These are phyloP conservation scores for Imleria badia DNA, from an alignment of 768 basidiomycete species.

Conservation along the genomic window DNA sequence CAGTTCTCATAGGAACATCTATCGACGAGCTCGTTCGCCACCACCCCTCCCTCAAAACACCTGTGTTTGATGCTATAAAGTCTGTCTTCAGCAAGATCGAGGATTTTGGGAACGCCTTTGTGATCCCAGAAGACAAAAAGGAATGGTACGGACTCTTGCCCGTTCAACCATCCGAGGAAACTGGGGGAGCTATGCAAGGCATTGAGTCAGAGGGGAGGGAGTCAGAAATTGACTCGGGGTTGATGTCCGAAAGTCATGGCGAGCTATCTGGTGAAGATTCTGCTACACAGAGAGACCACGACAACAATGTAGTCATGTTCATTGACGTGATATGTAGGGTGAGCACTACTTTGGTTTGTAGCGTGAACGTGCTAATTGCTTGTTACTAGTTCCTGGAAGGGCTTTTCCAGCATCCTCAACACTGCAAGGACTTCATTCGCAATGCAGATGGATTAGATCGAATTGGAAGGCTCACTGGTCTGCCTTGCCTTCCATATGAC, in stretches of 20 bases:
- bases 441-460: constrained; percentile 69
- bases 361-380: not conserved
- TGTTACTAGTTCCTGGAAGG: constrained; percentile 80
- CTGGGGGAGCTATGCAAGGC: constrained; percentile 53
- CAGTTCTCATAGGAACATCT: constrained; percentile 81
- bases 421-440: constrained; percentile 87
- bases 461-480: constrained; percentile 72
- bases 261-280: constrained; percentile 33
- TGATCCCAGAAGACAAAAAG: constrained; percentile 53
- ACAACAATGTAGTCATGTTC: constrained; percentile 74
- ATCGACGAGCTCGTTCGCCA: constrained; percentile 96
- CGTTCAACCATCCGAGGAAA: constrained; percentile 16
- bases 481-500: constrained; percentile 88
- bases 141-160: constrained; percentile 65
- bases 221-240: constrained; percentile 20
- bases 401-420: constrained; percentile 86
- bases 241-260: constrained; percentile 14
- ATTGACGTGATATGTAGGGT: constrained; percentile 81
- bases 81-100: constrained; percentile 72
- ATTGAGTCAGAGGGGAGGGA: constrained; percentile 25
- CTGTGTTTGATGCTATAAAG: constrained; percentile 78
- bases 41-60: constrained; percentile 81
- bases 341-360: constrained; percentile 26
- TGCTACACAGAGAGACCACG: constrained; percentile 52
- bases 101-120: constrained; percentile 63